Evolutionary conservation across 1,284 basidiomycete species (phyloP).

Genomic region (Vanrija sp.): DNA sequence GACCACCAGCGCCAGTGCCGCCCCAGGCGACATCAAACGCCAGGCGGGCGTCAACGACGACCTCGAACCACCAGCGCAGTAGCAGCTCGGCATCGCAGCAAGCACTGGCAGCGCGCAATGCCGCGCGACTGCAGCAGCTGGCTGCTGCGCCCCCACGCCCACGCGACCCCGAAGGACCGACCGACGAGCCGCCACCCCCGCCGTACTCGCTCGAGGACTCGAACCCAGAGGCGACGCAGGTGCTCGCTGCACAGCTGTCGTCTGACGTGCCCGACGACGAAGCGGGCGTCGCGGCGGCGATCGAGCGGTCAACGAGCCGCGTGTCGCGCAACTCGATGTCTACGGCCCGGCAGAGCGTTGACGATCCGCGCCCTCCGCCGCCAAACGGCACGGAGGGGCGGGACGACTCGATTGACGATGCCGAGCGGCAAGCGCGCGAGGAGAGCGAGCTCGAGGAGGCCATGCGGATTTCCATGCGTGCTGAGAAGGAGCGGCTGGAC

Average conservation of each 20-base stretch:
- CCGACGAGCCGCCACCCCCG: constrained; percentile 37
- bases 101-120: background rate
- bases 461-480: constrained; percentile 27
- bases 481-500: constrained; percentile 37
- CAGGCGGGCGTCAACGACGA: too few relatives aligned
- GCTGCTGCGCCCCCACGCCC: background rate
- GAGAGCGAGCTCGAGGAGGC: constrained; percentile 44
- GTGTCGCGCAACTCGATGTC: background rate
- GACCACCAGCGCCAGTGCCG: background rate
- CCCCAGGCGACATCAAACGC: background rate
- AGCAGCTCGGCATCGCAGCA: background rate
- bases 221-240: constrained; percentile 38
- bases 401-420: constrained; percentile 16
- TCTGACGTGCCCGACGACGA: background rate
- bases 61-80: too few relatives aligned
- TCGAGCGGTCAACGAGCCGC: background rate
- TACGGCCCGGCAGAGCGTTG: background rate
- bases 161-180: background rate
- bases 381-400: constrained; percentile 1
- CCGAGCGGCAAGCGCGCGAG: constrained; percentile 34
- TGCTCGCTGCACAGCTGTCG: background rate
- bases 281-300: background rate
- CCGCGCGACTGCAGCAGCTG: background rate
- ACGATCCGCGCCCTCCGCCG: constrained; percentile 12
- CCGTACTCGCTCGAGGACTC: constrained; percentile 42